phyloP scores from a whole-genome alignment of 768 basidiomycete genomes.

The Boletus rubescentipes region DNA sequence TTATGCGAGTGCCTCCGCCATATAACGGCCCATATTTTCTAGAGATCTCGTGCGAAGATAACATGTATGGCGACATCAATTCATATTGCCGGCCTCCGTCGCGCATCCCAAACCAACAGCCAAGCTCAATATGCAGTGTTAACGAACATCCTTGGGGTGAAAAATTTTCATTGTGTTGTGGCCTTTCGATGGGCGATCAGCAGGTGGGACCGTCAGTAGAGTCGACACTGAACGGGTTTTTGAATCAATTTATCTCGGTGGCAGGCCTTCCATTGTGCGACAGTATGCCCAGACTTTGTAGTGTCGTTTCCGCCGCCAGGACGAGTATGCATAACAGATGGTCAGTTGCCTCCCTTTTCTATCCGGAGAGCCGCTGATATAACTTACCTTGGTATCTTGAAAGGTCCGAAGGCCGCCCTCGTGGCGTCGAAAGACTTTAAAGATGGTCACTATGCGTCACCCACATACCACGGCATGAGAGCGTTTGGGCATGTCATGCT shows the following conservation, averaged over 20 bases:
- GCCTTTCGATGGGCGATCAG: constrained; percentile 62
- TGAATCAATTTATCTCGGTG: not conserved
- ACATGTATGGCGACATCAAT: constrained; percentile 40
- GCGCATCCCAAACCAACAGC: constrained; percentile 28
- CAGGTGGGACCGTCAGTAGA: constrained; percentile 27
- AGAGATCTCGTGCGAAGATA: constrained; percentile 54
- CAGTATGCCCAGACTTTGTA: constrained; percentile 53
- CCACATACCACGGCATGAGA: constrained; percentile 48
- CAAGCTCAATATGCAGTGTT: constrained; percentile 56
- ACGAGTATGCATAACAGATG: constrained; percentile 56
- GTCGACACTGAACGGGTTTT: not conserved
- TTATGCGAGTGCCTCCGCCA: constrained; percentile 35
- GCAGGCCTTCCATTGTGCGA: constrained; percentile 56
- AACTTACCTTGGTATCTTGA: constrained; percentile 43
- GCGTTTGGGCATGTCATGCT: constrained; percentile 52
- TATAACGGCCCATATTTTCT: constrained; percentile 63
- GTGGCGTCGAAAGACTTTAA: constrained; percentile 53
- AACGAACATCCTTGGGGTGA: constrained; percentile 44
- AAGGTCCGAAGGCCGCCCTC: constrained; percentile 55
- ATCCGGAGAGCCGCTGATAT: not conserved
- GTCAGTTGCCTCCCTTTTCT: constrained; percentile 28
- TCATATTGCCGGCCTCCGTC: not conserved
- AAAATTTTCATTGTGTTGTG: constrained; percentile 44
- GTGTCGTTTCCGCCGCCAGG: constrained; percentile 55
- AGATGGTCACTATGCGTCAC: constrained; percentile 47